Evolutionary conservation across 306 rosid species (phyloP), one percentile per base, ranked within the genome.

Genomic region (Trichosanthes cucumerina): DNA sequence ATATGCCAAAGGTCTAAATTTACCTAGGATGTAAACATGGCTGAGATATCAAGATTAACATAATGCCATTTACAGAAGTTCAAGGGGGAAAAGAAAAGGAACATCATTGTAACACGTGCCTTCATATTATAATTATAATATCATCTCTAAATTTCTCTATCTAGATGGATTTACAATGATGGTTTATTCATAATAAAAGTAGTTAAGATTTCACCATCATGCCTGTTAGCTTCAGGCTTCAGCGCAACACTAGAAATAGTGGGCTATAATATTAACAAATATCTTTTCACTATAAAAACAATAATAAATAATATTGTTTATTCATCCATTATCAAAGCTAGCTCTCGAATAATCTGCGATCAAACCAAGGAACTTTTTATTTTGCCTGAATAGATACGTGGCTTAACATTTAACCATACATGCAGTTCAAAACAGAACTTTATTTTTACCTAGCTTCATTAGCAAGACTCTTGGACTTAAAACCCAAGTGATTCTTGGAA

Each of bases 1-100:
- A 57, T 75, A 49, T 56, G 72, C 75, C 64, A 57, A 62, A 43
- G 76, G 13, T 44, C 56, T 70, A 43, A 43, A 70, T 44, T 44
- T 70, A 70, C 38, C 76, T 70, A 41, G 7, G 13, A 44, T 13
- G 36, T 10, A 68, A 70, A 70, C 38, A 13, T 44, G 50, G 21
- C 18, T 44, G 31, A 70, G 49, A 44, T 39, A 43, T 44, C 33
- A 11, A 70, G 21, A 44, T 70, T 41, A 21, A 70, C 76, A 70
- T 23, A 70, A 44, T 44, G 56, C 4, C 50, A 44, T 70, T n/a
- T 43, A 44, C 23, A 44, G 36, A 43, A 44, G 34, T 68, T 19
- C 26, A 8, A 19, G 16, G 19, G 66, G 33, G 31, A 15, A 13
- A 15, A 63, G 21, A 21, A 41, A 38, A 18, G 13, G 9, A 41